Base-by-base conservation (phyloP, 2,329 filamentous ascomycete genomes). In the Exophiala mesophila region DNA sequence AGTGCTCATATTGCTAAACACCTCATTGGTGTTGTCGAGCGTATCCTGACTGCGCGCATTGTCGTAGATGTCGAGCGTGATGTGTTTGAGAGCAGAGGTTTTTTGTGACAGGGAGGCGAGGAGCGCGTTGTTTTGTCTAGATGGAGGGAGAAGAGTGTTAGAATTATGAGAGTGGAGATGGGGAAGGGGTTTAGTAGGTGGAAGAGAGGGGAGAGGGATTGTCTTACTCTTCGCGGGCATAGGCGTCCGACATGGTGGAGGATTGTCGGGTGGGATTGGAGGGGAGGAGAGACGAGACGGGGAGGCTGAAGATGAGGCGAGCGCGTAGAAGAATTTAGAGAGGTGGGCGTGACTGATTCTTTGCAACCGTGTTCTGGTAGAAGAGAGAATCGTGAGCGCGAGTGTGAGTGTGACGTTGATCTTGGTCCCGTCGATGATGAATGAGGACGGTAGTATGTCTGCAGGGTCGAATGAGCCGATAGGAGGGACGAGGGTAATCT, bases 1-100 rank as follows among this genome's bases (percentile, higher is more conserved):
- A 10, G 83, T 82, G 24, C 79, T 77, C 77, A 98, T 88, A 57
- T 81, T 84, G 47, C 87, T 90, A 67, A 98, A 97, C 17, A 88
- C 92, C 55, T 97, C 88, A 63, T 77, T 83, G 84, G 86, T 90
- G 59, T 80, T 82, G 66, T 98, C 88, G 55, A 98, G 85, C 51
- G 94, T 78, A 54, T 85, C 80, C 58, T 97, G 90, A 57, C 86
- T 80, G 45, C 88, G 80, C 36, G 92, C 92, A 63, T 92, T 88
- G 69, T 97, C 89, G 75, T 97, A 96, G 60, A 98, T 98, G 70
- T 98, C 88, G 53, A 97, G 80, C 30, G 92, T 98, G 37, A 98
- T 88, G 65, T 85, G 86, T 60, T 90, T 88, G 51, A 98, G 78
- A 39, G 88, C 88, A 13, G 86, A 86, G 41, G 97, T 89, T 70